A percentile compares a stretch with the other conserved stretches of the same genome.
Evolutionary conservation across 1,284 basidiomycete genomes (phyloP).

Genomic region (Caloboletus inedulis): DNA sequence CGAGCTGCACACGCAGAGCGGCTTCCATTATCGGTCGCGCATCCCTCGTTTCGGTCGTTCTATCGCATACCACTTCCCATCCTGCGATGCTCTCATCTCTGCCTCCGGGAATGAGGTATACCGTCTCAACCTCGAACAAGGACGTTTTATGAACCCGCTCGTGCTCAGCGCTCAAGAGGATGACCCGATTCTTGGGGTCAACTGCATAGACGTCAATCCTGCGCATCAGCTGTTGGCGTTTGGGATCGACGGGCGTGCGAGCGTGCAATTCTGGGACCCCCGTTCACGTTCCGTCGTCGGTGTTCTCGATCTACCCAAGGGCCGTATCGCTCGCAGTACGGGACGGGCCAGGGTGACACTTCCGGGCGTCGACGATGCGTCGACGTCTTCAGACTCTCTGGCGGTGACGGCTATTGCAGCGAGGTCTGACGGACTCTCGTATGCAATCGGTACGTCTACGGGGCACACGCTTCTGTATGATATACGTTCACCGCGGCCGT

Average conservation of each 20-base stretch:
- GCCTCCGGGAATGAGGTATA: slow-evolving; percentile 86
- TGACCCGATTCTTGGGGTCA: slow-evolving; percentile 74
- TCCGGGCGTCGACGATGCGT: slow-evolving; percentile 44
- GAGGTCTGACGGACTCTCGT: slow-evolving; percentile 83
- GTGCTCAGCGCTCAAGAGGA: slow-evolving; percentile 48
- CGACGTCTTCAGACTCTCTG: slow-evolving; percentile 38
- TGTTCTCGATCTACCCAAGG: slow-evolving; percentile 69
- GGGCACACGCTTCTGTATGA: slow-evolving; percentile 96
- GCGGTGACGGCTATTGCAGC: slow-evolving; percentile 85
- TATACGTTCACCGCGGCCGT: slow-evolving; percentile 80
- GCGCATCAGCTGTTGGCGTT: slow-evolving; percentile 91
- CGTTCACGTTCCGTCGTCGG: slow-evolving; percentile 81
- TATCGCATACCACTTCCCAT: slow-evolving; percentile 86
- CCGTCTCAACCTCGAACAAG: slow-evolving; percentile 94
- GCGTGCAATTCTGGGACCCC: slow-evolving; percentile 96
- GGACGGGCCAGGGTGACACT: slow-evolving; percentile 34
- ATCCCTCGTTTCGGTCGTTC: slow-evolving; percentile 94
- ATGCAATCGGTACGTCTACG: slow-evolving; percentile 92
- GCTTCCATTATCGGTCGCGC: slow-evolving; percentile 88
- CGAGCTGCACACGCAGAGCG: slow-evolving; percentile 92
- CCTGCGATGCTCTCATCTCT: slow-evolving; percentile 76
- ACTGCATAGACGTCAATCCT: slow-evolving; percentile 90
- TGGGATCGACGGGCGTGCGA: slow-evolving; percentile 80
- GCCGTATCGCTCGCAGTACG: slow-evolving; percentile 50
- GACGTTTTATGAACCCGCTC: slow-evolving; percentile 85